A percentile compares a stretch with the other conserved stretches of the same genome.
Conservation (phyloP, 108 stramenopile species). For the Nannochloropsis oceanica region DNA sequence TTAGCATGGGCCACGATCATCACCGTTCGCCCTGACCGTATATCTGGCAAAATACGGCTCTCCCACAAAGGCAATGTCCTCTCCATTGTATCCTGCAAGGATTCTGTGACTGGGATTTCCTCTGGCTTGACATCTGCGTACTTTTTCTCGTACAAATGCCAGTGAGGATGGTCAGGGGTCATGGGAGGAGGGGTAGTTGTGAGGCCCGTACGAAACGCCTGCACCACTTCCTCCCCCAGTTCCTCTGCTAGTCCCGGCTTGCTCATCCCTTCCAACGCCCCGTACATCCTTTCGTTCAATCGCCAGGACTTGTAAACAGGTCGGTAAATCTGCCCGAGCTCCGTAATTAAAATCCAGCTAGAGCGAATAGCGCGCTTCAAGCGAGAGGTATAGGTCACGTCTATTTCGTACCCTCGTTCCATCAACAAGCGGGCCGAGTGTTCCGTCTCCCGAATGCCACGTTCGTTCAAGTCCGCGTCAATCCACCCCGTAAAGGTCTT, state of each 20-base stretch:
- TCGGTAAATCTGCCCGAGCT: conserved; percentile 61
- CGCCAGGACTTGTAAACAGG: conserved; percentile 70
- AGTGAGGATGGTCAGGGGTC: conserved; percentile 44
- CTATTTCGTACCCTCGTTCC: conserved; percentile 63
- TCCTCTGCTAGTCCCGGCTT: conserved; percentile 58
- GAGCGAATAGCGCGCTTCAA: conserved; percentile 79
- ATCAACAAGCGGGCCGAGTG: conserved; percentile 37
- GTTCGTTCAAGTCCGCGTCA: conserved; percentile 7
- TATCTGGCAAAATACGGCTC: conserved; percentile 56
- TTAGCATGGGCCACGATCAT: conserved; percentile 81
- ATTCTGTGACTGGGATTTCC: conserved; percentile 67
- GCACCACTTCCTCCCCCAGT: conserved; percentile 59
- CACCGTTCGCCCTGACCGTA: conserved; percentile 64
- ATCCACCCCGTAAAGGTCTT: conserved; percentile 11
- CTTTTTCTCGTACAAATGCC: conserved; percentile 59
- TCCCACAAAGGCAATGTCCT: conserved; percentile 66
- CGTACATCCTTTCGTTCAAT: conserved; percentile 78
- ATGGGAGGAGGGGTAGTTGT: conserved; percentile 55
- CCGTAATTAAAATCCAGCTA: conserved; percentile 63
- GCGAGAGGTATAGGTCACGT: conserved; percentile 69
- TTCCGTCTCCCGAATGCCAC: background rate
- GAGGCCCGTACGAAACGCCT: conserved; percentile 48
- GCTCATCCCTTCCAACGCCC: conserved; percentile 61
- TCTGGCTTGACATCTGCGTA: conserved; percentile 51
- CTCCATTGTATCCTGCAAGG: conserved; percentile 63